Evolutionary conservation across 768 basidiomycete genomes (phyloP), one percentile per base, ranked within the genome.

Genomic region (Tricholoma matsutake): DNA sequence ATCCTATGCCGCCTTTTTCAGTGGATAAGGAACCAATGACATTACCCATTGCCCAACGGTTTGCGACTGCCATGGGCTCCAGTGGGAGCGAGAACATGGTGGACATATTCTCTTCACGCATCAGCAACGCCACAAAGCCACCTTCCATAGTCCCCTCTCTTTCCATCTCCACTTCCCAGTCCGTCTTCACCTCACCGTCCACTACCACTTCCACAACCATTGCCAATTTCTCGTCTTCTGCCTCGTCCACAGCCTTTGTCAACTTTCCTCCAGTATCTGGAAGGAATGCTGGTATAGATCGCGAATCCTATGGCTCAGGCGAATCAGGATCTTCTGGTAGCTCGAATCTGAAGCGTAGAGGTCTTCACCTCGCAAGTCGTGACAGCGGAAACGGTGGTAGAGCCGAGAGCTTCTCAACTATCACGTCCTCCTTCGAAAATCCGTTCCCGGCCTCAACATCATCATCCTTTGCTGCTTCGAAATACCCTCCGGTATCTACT

Each of bases 1-100:
- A 58, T 18, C 74, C 68, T 0, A 64, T 67, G 8, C 61, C 72
- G 56, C 73, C 71, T 13, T 35, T 59, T 10, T 31, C 57, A 6
- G 54, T 63, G 16, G 68, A 68, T 22, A 73, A 65, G 53, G 73
- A 73, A 39, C 65, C 70, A 1, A 66, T 78, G 32, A 66, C 72
- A 7, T 73, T 82, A 20, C 81, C 82, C 22, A 83, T 83, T 58
- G 81, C 81, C 3, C 77, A 73, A 16, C 71, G 72, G 60, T 85
- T 83, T 63, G 81, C 78, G 10, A 80, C 77, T 1, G 75, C 76
- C 6, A 57, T 73, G 22, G 64, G 57, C 39, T 32, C 53, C 11
- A 56, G 58, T 6, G 54, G 49, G 22, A 56, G 47, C 11, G 47
- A 56, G 29, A 67, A 61, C 31, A 58, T 59, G 35, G 28, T 32